Evolutionary conservation across 495 filamentous ascomycete species (phyloP).

Genomic region (Podospora sp.): DNA sequence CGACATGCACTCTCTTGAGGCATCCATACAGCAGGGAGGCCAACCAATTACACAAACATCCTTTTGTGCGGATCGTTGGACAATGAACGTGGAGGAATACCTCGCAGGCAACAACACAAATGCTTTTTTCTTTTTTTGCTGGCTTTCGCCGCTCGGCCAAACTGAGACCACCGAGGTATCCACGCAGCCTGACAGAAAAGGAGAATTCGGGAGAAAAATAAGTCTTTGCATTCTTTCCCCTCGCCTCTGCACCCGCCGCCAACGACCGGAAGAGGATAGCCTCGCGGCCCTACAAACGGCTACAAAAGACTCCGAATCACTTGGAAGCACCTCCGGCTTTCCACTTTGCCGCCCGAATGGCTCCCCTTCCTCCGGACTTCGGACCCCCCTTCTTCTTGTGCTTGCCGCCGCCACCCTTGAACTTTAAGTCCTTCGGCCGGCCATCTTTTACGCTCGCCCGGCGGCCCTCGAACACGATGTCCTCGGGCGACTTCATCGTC

Average conservation of each 20-base stretch:
- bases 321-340: constrained; percentile 34
- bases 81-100: no score
- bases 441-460: constrained; percentile 71
- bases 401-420: constrained; percentile 50
- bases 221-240: neutral
- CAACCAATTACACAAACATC: neutral
- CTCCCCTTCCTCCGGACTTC: constrained; percentile 20
- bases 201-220: neutral
- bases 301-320: neutral
- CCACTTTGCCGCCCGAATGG: constrained; percentile 63
- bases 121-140: no score
- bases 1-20: neutral
- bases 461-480: constrained; percentile 86
- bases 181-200: neutral
- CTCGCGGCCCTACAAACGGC: neutral
- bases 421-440: constrained; percentile 62
- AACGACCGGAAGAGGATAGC: neutral
- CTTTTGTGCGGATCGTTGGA: neutral
- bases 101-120: neutral
- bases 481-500: constrained; percentile 57
- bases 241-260: neutral
- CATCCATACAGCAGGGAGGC: neutral
- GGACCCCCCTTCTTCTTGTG: constrained; percentile 48
- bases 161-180: neutral
- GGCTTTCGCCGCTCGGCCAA: neutral